These are phyloP conservation scores for Populus hybrid DNA, from an alignment of 441 rosid species.

Conservation along the genomic window DNA sequence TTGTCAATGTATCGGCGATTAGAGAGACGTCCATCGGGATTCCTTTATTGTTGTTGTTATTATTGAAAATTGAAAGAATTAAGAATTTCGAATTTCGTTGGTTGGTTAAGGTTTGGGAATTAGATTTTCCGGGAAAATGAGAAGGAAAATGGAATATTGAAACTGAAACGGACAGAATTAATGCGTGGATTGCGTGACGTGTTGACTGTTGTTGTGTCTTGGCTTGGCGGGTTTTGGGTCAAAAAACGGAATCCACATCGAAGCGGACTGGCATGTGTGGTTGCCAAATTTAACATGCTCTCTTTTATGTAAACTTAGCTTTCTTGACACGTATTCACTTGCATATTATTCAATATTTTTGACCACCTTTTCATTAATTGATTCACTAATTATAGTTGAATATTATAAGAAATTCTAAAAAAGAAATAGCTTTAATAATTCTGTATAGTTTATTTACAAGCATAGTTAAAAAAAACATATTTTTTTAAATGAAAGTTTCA, in stretches of 20 bases:
- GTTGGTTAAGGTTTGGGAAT: constrained; percentile 7
- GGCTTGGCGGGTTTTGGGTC: neutral
- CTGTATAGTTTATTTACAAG: too few relatives aligned
- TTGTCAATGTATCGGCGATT: constrained; percentile 40
- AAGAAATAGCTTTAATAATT: too few relatives aligned
- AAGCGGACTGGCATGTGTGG: neutral
- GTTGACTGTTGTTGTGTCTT: neutral
- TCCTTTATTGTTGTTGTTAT: neutral
- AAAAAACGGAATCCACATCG: neutral
- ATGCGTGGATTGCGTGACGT: neutral
- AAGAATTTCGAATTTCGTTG: neutral
- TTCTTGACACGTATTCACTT: too few relatives aligned
- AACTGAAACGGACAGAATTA: neutral
- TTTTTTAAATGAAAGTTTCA: too few relatives aligned
- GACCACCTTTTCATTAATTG: too few relatives aligned
- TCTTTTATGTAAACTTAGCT: too few relatives aligned
- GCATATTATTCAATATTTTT: too few relatives aligned
- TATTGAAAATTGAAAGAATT: neutral
- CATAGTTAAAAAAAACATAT: too few relatives aligned
- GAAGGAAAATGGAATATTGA: constrained; percentile 14
- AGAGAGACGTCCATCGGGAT: constrained; percentile 47
- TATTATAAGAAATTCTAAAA: too few relatives aligned
- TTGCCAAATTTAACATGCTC: too few relatives aligned
- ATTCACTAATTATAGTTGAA: too few relatives aligned
- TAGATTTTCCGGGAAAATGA: constrained; percentile 25